Percentiles rank a stretch among this genome's conserved stretches.
Conservation (phyloP, 305 asterid species). For the Fraxinus platypoda region DNA sequence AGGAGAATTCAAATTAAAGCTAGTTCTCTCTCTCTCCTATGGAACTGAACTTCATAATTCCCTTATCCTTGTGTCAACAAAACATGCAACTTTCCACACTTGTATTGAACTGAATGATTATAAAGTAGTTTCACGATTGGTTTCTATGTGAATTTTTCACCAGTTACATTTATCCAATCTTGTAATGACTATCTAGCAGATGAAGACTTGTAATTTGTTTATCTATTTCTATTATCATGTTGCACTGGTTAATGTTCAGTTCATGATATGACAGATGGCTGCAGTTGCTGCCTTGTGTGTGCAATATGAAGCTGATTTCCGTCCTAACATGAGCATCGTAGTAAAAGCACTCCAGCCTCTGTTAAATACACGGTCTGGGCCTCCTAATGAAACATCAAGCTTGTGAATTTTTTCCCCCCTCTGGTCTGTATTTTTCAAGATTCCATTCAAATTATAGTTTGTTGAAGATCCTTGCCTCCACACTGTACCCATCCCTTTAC, state of each 20-base stretch:
- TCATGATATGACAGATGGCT: constrained; percentile 40
- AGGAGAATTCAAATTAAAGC: not conserved
- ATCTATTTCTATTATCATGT: not conserved
- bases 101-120: not conserved
- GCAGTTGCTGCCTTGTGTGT: constrained; percentile 59
- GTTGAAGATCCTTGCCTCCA: not conserved
- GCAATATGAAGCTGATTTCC: constrained; percentile 52
- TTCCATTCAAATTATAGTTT: not conserved
- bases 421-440: not conserved
- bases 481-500: not conserved
- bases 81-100: not conserved
- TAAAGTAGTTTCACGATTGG: not conserved
- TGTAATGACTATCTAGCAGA: not conserved
- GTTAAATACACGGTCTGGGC: constrained; percentile 45
- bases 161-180: not conserved
- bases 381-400: constrained; percentile 28
- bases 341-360: constrained; percentile 61
- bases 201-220: not conserved
- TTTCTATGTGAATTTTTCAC: not conserved
- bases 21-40: not conserved
- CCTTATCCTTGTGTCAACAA: not conserved
- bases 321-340: constrained; percentile 60
- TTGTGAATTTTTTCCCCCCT: constrained; percentile 16
- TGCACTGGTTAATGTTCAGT: not conserved
- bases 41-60: not conserved